Base-by-base conservation (phyloP, 1,284 basidiomycete species). In the Ustilago xerochloae region DNA sequence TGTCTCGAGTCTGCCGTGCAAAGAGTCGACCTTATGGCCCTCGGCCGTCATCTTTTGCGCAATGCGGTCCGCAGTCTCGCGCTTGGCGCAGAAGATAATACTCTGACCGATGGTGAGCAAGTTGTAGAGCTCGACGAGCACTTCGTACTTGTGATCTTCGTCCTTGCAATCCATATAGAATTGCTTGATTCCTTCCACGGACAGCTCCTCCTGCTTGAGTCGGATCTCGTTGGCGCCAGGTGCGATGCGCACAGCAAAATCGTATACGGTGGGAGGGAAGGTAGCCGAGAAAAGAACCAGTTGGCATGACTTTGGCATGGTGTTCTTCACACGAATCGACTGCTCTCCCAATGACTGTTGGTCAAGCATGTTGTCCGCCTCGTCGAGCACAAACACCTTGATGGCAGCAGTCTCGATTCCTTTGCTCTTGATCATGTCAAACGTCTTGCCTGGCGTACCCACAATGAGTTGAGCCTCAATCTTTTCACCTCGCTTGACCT, bases 331-430 rank as follows among this genome's bases (percentile, higher is more conserved):
- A 52, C 92, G 89, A 65, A 96, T 87, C 1, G 93, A 96, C 86
- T 99, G 96, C 79, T 99, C 97, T n/a, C 94, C 94, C 54, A 99
- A 86, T 22, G 95, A 94, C 84, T 96, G 93, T 82, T 94, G 91
- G 84, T 96, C 94, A 74, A 99, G 88, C 94, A 99, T 97, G 58
- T 97, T 97, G 86, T 99, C 97, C 30, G 97, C 97, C 86, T 99
- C 97, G 83, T 99, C 97, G 20, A 99, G 88, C 10, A 99, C 96
- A 69, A 99, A 94, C 10, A 97, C 93, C 83, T 93, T 93, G 83
- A 99, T 89, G 36, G 91, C 87, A 54, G 88, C 89, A 7, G 91
- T 87, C 81, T 98, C 93, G 41, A 74, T 81, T 63, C 75, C 65
- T 35, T 77, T 75, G 47, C 70, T 73, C 71, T 81, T 83, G 75